These are phyloP conservation scores for Backusella luteola DNA, from an alignment of 192 early-diverging fungal genomes.

Conservation along the genomic window DNA sequence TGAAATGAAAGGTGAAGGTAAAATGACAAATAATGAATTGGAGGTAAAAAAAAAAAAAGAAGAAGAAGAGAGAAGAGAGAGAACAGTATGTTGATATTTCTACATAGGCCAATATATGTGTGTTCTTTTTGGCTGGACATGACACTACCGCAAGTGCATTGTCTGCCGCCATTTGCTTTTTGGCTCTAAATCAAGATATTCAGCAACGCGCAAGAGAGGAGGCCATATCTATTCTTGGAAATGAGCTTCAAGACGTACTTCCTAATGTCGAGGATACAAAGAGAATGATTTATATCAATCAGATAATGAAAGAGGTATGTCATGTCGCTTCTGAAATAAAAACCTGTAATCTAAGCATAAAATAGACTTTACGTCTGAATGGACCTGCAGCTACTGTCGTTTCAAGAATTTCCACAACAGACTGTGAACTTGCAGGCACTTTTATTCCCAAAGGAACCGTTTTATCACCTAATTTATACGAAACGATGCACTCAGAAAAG, in stretches of 20 bases:
- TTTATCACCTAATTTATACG: conserved; percentile 6
- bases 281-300: conserved; percentile 48
- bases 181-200: conserved; percentile 47
- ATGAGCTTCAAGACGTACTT: conserved; percentile 46
- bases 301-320: conserved; percentile 48
- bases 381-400: not conserved
- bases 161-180: conserved; percentile 42
- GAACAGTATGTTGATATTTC: too few species aligned
- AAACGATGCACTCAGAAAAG: conserved; percentile 6
- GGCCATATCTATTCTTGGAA: conserved; percentile 51
- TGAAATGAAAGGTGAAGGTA: not conserved
- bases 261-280: conserved; percentile 53
- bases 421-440: conserved; percentile 15
- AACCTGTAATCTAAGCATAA: not conserved
- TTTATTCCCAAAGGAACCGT: conserved; percentile 26
- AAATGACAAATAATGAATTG: not conserved
- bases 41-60: not conserved
- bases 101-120: not conserved
- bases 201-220: conserved; percentile 55
- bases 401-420: conserved; percentile 16
- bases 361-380: conserved; percentile 9
- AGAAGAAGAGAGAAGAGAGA: not conserved
- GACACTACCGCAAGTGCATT: conserved; percentile 59
- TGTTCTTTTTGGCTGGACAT: conserved; percentile 25
- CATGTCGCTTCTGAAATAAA: not conserved